phyloP scores from a whole-genome alignment of 371 early-diverging fungal species.

The Synchytrium microbalum region DNA sequence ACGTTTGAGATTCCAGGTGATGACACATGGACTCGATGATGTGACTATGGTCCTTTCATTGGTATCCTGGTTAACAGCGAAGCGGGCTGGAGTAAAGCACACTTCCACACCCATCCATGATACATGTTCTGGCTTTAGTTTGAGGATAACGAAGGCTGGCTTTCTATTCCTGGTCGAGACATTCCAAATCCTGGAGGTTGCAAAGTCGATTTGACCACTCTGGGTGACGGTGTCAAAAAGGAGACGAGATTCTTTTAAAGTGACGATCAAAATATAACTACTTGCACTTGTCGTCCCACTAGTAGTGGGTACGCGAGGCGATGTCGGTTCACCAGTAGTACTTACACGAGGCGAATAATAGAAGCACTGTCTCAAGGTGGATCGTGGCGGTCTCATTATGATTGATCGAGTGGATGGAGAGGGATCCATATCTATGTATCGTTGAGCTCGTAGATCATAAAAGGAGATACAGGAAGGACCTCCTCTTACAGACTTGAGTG shows the following conservation, averaged over 20 bases:
- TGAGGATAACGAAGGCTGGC: conserved; percentile 68
- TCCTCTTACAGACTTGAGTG: no score
- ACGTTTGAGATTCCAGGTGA: conserved; percentile 94
- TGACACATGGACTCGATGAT: conserved; percentile 82
- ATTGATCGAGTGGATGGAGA: conserved; percentile 72
- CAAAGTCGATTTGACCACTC: conserved; percentile 21
- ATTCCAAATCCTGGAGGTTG: conserved; percentile 61
- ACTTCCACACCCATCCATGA: conserved; percentile 64
- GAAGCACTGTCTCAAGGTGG: conserved; percentile 81
- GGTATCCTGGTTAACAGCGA: conserved; percentile 67
- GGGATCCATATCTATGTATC: conserved; percentile 55
- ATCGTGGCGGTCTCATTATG: conserved; percentile 83
- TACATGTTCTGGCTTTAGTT: conserved; percentile 85
- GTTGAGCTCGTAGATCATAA: no score
- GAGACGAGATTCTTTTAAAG: conserved; percentile 79
- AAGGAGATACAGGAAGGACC: no score
- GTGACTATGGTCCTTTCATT: conserved; percentile 79
- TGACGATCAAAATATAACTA: conserved; percentile 82
- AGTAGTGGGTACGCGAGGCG: conserved; percentile 78
- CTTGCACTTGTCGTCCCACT: conserved; percentile 84
- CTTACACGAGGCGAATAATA: conserved; percentile 79
- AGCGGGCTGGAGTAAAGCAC: conserved; percentile 84
- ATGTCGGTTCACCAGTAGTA: conserved; percentile 84
- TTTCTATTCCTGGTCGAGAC: conserved; percentile 56
- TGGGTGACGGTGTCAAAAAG: conserved; percentile 63